Evolutionary conservation across 2,329 filamentous ascomycete genomes (phyloP), one percentile per base, ranked within the genome.

Genomic region (Fusarium anguioides): DNA sequence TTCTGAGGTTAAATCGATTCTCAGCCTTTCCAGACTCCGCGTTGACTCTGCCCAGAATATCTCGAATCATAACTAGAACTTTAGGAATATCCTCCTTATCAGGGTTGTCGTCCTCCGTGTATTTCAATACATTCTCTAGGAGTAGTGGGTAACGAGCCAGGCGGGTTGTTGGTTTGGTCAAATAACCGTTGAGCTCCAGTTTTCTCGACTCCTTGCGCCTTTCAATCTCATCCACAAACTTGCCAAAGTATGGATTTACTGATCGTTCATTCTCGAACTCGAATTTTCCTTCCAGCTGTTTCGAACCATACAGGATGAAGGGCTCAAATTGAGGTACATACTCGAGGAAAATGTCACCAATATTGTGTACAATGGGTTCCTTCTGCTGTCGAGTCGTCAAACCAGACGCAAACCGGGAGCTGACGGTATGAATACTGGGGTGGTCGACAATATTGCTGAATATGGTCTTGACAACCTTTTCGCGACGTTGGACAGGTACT

Each of bases 211-310:
- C 96, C 78, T 97, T 97, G 71, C 97, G 87, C 59, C 96, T 87
- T 79, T 99, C 96, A 8, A 96, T 97, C 77, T 98, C 94, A 69
- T 99, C 96, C 24, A 98, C 96, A 72, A 98, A 97, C 74, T 91
- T 93, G 49, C 91, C 84, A 77, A 99, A 99, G 37, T 87, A 87
- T 3, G 90, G 87, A 73, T 99, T 99, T 56, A 89, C 87, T 17
- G 91, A 90, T 72, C 96, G 93, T 81, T 99, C 96, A 74, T 96
- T 96, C 79, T 99, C 96, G 76, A 98, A 99, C 76, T 97, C 96
- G 75, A 95, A 97, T 78, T 99, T 98, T 71, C 92, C 96, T 77
- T 97, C 96, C 44, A 99, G 83, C 78, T 99, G 96, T 76, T 94
- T 97, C 37, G 95, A 92, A 74, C 96, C 96, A 75, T 99, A 99